Conservation (phyloP, 345 rosid genomes). For the Gossypium australe region DNA sequence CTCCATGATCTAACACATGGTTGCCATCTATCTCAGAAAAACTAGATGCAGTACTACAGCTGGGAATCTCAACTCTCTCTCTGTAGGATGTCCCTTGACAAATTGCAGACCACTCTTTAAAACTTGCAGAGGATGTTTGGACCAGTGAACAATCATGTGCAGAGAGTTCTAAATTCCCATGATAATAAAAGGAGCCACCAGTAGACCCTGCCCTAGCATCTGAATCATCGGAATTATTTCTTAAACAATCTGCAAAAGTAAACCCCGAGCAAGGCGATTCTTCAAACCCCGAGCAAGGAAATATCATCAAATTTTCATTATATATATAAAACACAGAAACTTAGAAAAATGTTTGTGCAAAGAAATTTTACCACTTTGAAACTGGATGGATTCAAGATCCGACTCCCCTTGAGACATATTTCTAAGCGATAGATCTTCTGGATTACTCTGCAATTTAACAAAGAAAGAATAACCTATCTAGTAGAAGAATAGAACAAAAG, state of each 20-base stretch:
- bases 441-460: conserved; percentile 31
- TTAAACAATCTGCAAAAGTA: neutral
- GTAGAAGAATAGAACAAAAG: neutral
- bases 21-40: conserved; percentile 31
- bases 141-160: conserved; percentile 30
- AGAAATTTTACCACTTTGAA: conserved; percentile 34
- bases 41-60: conserved; percentile 42
- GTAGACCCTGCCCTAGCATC: conserved; percentile 18
- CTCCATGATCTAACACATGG: conserved; percentile 24
- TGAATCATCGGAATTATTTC: conserved; percentile 19
- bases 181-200: conserved; percentile 25
- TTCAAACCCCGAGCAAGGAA: conserved; percentile 18
- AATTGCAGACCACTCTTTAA: conserved; percentile 30
- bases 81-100: conserved; percentile 23
- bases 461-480: neutral
- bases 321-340: neutral
- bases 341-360: neutral
- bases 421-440: conserved; percentile 19
- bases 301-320: conserved; percentile 11
- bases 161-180: conserved; percentile 21
- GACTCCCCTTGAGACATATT: conserved; percentile 21
- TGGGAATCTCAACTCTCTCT: conserved; percentile 35
- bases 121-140: conserved; percentile 39
- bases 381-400: conserved; percentile 25
- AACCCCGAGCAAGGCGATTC: neutral